Conservation (phyloP, 345 rosid genomes). For the Gossypium arboreum region DNA sequence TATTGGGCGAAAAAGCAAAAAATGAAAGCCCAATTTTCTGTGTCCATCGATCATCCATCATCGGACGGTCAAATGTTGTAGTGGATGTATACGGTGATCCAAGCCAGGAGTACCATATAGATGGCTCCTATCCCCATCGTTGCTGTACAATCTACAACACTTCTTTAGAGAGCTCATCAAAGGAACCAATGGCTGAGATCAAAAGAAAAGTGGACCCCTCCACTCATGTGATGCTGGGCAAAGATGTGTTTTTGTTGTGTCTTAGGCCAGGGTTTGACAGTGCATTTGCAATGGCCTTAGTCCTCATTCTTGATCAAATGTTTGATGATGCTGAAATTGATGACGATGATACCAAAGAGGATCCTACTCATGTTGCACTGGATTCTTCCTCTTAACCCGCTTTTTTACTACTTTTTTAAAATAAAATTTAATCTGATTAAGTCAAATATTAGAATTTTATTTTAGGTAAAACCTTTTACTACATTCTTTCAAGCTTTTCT, state of each 20-base stretch:
- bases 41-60: slow-evolving; percentile 40
- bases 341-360: not conserved
- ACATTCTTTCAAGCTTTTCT: too few relatives aligned
- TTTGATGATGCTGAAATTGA: slow-evolving; percentile 20
- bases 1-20: slow-evolving; percentile 32
- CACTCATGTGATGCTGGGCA: slow-evolving; percentile 43
- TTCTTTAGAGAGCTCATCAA: slow-evolving; percentile 13
- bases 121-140: slow-evolving; percentile 42
- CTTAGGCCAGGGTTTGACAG: slow-evolving; percentile 34
- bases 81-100: slow-evolving; percentile 36
- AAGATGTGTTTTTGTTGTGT: slow-evolving; percentile 44
- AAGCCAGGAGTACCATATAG: slow-evolving; percentile 46
- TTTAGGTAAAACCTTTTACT: not conserved
- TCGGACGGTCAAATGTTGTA: slow-evolving; percentile 37
- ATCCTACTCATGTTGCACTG: not conserved
- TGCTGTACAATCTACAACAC: slow-evolving; percentile 30
- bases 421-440: too few relatives aligned
- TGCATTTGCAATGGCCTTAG: slow-evolving; percentile 44
- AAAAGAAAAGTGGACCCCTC: slow-evolving; percentile 51
- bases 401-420: not conserved
- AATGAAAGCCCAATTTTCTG: slow-evolving; percentile 39
- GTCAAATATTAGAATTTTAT: too few relatives aligned
- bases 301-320: slow-evolving; percentile 51
- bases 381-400: not conserved
- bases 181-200: slow-evolving; percentile 48